phyloP scores from a whole-genome alignment of 2,329 filamentous ascomycete genomes.

The Trichoderma sp. region DNA sequence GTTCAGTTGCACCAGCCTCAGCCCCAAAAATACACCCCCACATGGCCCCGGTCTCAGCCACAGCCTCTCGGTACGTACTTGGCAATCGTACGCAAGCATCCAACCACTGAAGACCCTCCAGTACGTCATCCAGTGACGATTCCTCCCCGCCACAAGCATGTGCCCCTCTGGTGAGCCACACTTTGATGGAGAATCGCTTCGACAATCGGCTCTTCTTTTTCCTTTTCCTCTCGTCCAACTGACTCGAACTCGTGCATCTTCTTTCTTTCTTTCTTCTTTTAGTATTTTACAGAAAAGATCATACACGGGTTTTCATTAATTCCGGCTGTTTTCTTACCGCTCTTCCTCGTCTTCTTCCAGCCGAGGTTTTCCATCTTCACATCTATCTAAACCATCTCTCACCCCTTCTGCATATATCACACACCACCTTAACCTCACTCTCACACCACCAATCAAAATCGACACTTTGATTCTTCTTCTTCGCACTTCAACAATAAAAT shows the following conservation, averaged over 20 bases:
- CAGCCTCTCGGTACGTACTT: background rate
- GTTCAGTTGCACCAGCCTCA: background rate
- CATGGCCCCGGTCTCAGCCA: slow-evolving; percentile 9
- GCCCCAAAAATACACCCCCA: background rate
- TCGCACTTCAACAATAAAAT: background rate
- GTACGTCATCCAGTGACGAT: slow-evolving; percentile 17
- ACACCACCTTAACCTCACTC: background rate
- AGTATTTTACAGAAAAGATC: background rate
- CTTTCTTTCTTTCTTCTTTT: background rate
- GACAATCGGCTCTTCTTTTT: background rate
- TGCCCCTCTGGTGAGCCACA: background rate
- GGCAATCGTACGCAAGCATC: background rate
- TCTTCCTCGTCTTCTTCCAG: background rate
- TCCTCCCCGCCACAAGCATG: slow-evolving; percentile 12
- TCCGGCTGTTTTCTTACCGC: background rate
- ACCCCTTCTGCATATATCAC: background rate
- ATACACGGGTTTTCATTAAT: background rate
- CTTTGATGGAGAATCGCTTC: background rate
- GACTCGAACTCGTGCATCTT: background rate
- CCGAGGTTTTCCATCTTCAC: background rate
- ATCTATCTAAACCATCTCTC: background rate
- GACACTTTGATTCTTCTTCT: background rate
- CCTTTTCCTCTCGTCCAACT: background rate
- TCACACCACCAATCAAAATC: background rate
- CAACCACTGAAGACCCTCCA: background rate